A percentile compares a stretch with the other conserved stretches of the same genome.
These are phyloP conservation scores for Pogostemon cablin DNA, from an alignment of 257 asterid genomes.

Conservation along the genomic window DNA sequence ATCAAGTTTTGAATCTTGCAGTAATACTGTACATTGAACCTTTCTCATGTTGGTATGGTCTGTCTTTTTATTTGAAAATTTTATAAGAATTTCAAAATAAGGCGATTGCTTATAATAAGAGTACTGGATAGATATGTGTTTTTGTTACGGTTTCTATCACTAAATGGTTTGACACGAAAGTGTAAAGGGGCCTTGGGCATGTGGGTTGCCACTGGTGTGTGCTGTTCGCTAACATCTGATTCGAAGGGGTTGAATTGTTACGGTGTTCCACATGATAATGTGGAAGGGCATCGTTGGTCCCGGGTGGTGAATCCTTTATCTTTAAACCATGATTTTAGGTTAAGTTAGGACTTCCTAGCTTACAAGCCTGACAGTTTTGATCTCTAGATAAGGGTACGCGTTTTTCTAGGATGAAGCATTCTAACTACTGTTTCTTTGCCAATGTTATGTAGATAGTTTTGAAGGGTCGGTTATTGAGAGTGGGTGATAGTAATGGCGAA, in stretches of 20 bases:
- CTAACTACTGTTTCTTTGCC: not conserved
- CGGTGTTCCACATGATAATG: too few species aligned
- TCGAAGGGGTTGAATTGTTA: too few species aligned
- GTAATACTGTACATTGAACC: not conserved
- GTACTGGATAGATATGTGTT: not conserved
- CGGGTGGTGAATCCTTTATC: too few species aligned
- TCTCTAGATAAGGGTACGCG: not conserved
- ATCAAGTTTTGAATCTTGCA: not conserved
- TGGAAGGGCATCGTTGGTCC: too few species aligned
- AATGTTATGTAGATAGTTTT: conserved; percentile 2
- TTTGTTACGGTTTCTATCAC: too few species aligned
- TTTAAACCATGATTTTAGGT: too few species aligned
- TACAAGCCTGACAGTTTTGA: not conserved
- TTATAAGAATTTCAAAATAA: not conserved
- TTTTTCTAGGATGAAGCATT: not conserved
- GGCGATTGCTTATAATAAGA: not conserved
- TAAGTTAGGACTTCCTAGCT: too few species aligned
- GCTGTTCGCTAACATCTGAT: too few species aligned
- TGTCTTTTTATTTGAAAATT: not conserved
- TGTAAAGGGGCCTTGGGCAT: too few species aligned
- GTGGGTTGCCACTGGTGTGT: too few species aligned
- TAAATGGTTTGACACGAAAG: too few species aligned
- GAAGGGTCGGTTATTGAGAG: not conserved
- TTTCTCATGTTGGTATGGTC: not conserved
- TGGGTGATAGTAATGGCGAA: conserved; percentile 7